Conservation (phyloP, 805 yeast species). For the Candida multigemmis region DNA sequence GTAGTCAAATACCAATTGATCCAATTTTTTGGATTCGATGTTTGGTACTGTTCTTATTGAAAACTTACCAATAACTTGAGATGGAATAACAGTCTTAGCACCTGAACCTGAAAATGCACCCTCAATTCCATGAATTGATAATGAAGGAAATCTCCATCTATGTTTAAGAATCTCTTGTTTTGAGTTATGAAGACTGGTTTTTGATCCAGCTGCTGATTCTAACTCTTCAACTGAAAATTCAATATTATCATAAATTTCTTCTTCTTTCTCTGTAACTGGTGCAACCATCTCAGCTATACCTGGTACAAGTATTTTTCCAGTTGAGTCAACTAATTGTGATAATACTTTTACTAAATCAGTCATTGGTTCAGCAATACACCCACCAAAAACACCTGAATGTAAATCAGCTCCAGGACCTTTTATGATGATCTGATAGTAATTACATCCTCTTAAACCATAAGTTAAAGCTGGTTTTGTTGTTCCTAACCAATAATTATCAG, state of each 20-base stretch:
- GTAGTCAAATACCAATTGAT: constrained; percentile 65
- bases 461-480: constrained; percentile 95
- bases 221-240: constrained; percentile 80
- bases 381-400: constrained; percentile 97
- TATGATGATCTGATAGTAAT: constrained; percentile 77
- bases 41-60: constrained; percentile 96
- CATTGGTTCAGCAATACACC: constrained; percentile 95
- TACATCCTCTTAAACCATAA: constrained; percentile 94
- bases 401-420: constrained; percentile 95
- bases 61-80: constrained; percentile 89
- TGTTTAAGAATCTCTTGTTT: constrained; percentile 89
- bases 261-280: constrained; percentile 77
- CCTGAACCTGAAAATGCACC: constrained; percentile 95
- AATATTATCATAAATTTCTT: constrained; percentile 70
- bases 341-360: constrained; percentile 79
- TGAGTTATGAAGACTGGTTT: constrained; percentile 68
- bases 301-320: constrained; percentile 79
- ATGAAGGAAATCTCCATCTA: constrained; percentile 97
- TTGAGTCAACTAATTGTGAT: constrained; percentile 65
- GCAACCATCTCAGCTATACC: constrained; percentile 95
- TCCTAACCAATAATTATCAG: constrained; percentile 98
- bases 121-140: constrained; percentile 93
- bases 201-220: constrained; percentile 81
- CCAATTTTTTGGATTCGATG: constrained; percentile 73
- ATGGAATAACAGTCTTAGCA: constrained; percentile 97